Conservation (phyloP, 2,329 filamentous ascomycete species). For the Ceratocystis albifundus region DNA sequence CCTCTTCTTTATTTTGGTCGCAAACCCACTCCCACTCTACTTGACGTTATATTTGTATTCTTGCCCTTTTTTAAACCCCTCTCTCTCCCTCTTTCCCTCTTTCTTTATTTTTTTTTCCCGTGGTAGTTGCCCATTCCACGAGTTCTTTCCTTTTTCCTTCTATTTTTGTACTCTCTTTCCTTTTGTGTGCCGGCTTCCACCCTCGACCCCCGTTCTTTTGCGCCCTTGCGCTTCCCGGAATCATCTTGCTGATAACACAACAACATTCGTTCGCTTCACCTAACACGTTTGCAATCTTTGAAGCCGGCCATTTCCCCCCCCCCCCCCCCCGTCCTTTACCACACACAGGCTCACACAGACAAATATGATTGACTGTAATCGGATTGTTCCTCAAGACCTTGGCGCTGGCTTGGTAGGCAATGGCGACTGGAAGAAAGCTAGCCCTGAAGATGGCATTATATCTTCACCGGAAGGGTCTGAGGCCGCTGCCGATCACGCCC, state of each 20-base stretch:
- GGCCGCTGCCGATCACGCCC: conserved; percentile 47
- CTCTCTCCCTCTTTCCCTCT: background rate
- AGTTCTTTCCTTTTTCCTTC: background rate
- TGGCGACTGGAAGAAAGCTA: conserved; percentile 6
- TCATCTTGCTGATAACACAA: background rate
- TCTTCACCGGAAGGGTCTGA: conserved; percentile 27
- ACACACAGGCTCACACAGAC: background rate
- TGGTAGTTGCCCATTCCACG: no score
- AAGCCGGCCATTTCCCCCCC: background rate
- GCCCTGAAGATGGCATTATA: conserved; percentile 25
- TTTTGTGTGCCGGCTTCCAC: background rate
- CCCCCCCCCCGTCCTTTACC: background rate
- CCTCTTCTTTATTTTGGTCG: conserved; percentile 1
- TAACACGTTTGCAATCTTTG: background rate
- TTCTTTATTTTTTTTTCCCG: background rate
- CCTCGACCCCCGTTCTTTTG: conserved; percentile 3
- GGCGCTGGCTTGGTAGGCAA: conserved; percentile 1
- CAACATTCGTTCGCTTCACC: background rate
- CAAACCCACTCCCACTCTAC: background rate
- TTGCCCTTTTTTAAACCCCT: background rate
- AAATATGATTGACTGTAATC: background rate
- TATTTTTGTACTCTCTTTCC: background rate
- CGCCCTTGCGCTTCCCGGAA: background rate
- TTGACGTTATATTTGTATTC: background rate
- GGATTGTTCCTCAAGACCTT: conserved; percentile 15